These are phyloP conservation scores for Xylariaceae sp. DNA, from an alignment of 2,329 filamentous ascomycete species.

Conservation along the genomic window DNA sequence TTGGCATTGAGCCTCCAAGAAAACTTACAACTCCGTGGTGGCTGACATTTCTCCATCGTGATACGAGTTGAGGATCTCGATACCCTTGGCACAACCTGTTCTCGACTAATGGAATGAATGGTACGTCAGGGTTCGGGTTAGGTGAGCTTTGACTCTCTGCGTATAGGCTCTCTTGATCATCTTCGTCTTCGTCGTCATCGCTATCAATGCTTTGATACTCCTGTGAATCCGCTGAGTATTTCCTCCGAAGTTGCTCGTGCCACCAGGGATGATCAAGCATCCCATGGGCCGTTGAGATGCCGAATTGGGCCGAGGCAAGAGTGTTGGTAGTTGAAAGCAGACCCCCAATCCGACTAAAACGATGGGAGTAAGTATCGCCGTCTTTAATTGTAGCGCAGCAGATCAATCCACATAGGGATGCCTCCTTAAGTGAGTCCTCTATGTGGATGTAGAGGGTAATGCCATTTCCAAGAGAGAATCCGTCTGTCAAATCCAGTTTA, in stretches of 20 bases:
- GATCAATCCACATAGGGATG: slow-evolving; percentile 10
- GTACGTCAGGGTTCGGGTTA: neutral
- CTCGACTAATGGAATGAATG: neutral
- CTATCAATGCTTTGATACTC: slow-evolving; percentile 6
- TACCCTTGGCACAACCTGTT: neutral
- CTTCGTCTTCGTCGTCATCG: neutral
- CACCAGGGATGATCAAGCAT: slow-evolving; percentile 22
- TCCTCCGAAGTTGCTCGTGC: slow-evolving; percentile 7
- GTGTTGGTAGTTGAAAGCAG: slow-evolving; percentile 15
- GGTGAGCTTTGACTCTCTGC: neutral
- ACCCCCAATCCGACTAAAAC: slow-evolving; percentile 21
- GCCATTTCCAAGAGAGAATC: slow-evolving; percentile 12
- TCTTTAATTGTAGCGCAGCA: slow-evolving; percentile 18
- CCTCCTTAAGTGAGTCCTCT: slow-evolving; percentile 1
- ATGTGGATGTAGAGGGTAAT: slow-evolving; percentile 16
- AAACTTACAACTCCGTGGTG: slow-evolving; percentile 16
- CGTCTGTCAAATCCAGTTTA: slow-evolving; percentile 13
- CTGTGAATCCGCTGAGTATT: neutral
- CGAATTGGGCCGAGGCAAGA: slow-evolving; percentile 17
- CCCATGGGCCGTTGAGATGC: slow-evolving; percentile 22
- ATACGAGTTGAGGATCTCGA: slow-evolving; percentile 8
- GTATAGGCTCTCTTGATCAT: slow-evolving; percentile 2
- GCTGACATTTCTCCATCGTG: slow-evolving; percentile 14
- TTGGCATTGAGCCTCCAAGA: slow-evolving; percentile 8
- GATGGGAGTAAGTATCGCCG: slow-evolving; percentile 15